A percentile compares a stretch with the other conserved stretches of the same genome.
Conservation (phyloP, 352 stramenopile species). For the Phytophthora tentaculata region DNA sequence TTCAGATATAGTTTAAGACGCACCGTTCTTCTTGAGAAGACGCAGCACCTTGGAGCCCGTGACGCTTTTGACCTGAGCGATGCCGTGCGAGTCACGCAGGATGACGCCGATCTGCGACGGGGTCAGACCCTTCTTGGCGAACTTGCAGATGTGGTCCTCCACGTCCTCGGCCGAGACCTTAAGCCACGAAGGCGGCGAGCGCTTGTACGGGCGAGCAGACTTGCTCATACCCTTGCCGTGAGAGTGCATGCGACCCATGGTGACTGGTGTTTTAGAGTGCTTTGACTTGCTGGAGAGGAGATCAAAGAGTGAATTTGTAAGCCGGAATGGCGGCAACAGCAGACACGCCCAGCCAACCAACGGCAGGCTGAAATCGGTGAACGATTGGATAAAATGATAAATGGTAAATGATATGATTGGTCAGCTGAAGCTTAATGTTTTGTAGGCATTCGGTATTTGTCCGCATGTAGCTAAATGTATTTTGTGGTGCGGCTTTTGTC, state of each 20-base stretch:
- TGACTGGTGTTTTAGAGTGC: slow-evolving; percentile 42
- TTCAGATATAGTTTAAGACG: slow-evolving; percentile 17
- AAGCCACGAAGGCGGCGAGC: slow-evolving; percentile 98
- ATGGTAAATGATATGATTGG: slow-evolving; percentile 13
- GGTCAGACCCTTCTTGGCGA: slow-evolving; percentile 99
- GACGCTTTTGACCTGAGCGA: slow-evolving; percentile 98
- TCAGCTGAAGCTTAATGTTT: not conserved
- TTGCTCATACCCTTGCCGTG: slow-evolving; percentile 99
- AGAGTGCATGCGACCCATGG: slow-evolving; percentile 99
- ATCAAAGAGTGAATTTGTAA: slow-evolving; percentile 64
- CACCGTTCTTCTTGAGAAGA: slow-evolving; percentile 99
- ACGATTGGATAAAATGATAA: slow-evolving; percentile 27
- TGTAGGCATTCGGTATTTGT: not conserved
- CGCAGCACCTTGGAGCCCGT: slow-evolving; percentile 99
- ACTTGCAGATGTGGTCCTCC: slow-evolving; percentile 99
- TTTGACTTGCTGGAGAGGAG: slow-evolving; percentile 67
- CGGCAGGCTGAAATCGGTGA: not conserved
- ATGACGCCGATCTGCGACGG: slow-evolving; percentile 99
- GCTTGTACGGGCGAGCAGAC: slow-evolving; percentile 99
- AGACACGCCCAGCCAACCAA: slow-evolving; percentile 43
- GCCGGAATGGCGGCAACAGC: not conserved
- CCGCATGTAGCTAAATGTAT: slow-evolving; percentile 1
- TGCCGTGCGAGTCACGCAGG: slow-evolving; percentile 99
- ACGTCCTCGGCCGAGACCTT: slow-evolving; percentile 97
- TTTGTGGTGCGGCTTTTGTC: slow-evolving; percentile 16